phyloP scores from a whole-genome alignment of 2,329 filamentous ascomycete species.

The Aspergillus sergii region DNA sequence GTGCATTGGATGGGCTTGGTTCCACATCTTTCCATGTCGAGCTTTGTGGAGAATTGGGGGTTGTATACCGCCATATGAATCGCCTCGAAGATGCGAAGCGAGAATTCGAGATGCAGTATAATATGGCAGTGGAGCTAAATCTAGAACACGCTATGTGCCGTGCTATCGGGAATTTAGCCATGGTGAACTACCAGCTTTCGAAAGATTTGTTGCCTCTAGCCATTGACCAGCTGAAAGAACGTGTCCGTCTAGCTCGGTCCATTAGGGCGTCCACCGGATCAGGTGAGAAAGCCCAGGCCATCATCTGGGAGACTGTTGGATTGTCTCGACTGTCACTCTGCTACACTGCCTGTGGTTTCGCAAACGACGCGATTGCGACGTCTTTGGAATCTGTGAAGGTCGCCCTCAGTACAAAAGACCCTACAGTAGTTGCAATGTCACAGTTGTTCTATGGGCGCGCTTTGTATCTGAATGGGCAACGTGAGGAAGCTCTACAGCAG shows the following conservation, averaged over 20 bases:
- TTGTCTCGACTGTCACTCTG: not conserved
- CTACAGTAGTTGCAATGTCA: not conserved
- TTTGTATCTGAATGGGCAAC: too few species aligned
- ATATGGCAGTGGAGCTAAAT: not conserved
- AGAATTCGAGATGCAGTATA: not conserved
- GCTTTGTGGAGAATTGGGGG: not conserved
- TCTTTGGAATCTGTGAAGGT: not conserved
- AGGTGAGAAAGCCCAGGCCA: not conserved
- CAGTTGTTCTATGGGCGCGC: too few species aligned
- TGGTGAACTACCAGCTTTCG: not conserved
- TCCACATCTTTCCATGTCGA: not conserved
- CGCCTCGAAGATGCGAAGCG: not conserved
- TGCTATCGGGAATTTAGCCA: not conserved
- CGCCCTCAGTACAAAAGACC: not conserved
- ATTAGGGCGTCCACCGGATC: not conserved
- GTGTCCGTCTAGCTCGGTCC: not conserved
- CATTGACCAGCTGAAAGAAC: not conserved
- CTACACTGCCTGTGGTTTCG: not conserved
- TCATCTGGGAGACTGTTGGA: not conserved
- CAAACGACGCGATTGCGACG: not conserved
- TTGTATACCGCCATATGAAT: not conserved
- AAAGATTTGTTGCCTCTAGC: not conserved
- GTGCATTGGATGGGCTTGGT: not conserved
- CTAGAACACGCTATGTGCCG: not conserved
- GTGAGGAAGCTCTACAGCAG: too few species aligned